A percentile compares a stretch with the other conserved stretches of the same genome.
These are phyloP conservation scores for Curvularia hawaiiensis DNA, from an alignment of 2,329 filamentous ascomycete genomes.

Conservation along the genomic window DNA sequence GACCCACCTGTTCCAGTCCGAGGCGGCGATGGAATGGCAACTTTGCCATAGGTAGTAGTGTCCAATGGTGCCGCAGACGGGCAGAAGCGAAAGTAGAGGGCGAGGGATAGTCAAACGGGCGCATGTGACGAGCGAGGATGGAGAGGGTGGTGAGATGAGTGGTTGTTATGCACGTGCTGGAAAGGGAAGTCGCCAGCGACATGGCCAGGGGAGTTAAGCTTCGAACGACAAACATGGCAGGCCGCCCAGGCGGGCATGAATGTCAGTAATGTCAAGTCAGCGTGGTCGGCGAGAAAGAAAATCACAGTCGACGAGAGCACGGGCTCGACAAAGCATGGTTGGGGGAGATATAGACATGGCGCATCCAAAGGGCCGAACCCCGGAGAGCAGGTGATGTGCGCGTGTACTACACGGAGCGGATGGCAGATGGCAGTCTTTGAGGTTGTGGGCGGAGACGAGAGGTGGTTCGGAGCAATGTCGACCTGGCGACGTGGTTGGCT, in stretches of 20 bases:
- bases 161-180: conserved; percentile 9
- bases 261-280: background rate
- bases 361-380: background rate
- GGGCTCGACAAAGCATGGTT: background rate
- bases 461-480: background rate
- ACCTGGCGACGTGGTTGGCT: background rate
- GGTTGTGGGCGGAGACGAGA: background rate
- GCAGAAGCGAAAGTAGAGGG: conserved; percentile 22
- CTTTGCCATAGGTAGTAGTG: conserved; percentile 16
- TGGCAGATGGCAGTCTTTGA: background rate
- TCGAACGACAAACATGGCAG: conserved; percentile 3
- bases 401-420: too few relatives aligned
- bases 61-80: conserved; percentile 5
- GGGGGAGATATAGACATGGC: background rate
- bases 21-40: conserved; percentile 13
- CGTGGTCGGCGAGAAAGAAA: background rate
- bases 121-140: conserved; percentile 13
- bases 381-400: too few relatives aligned
- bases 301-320: background rate
- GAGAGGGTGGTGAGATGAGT: conserved; percentile 13
- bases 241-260: background rate
- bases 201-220: background rate
- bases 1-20: conserved; percentile 32
- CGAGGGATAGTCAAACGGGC: conserved; percentile 20
- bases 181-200: background rate